These are phyloP conservation scores for Hemileccinum impolitum DNA, from an alignment of 768 basidiomycete species.

Conservation along the genomic window DNA sequence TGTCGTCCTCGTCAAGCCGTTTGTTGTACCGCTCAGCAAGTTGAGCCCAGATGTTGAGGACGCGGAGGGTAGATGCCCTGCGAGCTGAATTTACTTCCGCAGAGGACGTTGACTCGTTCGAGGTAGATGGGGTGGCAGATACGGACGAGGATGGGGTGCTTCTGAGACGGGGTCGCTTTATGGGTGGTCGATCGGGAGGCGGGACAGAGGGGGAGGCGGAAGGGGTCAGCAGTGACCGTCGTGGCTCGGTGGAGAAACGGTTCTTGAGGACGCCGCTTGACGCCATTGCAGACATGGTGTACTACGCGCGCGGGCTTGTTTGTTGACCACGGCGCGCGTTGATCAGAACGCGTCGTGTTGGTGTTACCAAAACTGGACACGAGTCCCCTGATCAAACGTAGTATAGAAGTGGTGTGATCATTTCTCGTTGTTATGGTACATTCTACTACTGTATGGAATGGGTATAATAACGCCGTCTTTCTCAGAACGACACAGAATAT, in stretches of 20 bases:
- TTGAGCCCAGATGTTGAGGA: slow-evolving; percentile 62
- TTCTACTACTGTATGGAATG: slow-evolving; percentile 2
- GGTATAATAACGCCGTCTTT: slow-evolving; percentile 13
- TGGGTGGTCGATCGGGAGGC: slow-evolving; percentile 37
- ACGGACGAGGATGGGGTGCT: slow-evolving; percentile 44
- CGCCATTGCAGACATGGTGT: slow-evolving; percentile 11
- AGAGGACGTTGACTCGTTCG: slow-evolving; percentile 25
- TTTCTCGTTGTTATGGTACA: slow-evolving; percentile 17
- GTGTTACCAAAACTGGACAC: slow-evolving; percentile 12
- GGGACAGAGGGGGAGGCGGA: slow-evolving; percentile 29
- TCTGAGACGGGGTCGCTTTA: slow-evolving; percentile 48
- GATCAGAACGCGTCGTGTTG: slow-evolving; percentile 11
- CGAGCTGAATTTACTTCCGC: slow-evolving; percentile 52
- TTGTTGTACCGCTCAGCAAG: slow-evolving; percentile 67
- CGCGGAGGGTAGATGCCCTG: slow-evolving; percentile 48
- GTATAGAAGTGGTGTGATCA: no score
- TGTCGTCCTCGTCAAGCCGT: slow-evolving; percentile 74
- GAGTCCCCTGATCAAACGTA: not conserved
- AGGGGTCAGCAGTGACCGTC: slow-evolving; percentile 20
- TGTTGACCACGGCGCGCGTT: slow-evolving; percentile 7
- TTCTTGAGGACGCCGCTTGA: not conserved
- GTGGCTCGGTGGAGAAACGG: slow-evolving; percentile 13
- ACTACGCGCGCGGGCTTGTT: not conserved
- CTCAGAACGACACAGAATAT: not conserved
- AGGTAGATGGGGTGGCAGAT: slow-evolving; percentile 32